phyloP scores from a whole-genome alignment of 2,329 filamentous ascomycete species.

The Venturia oleaginea region DNA sequence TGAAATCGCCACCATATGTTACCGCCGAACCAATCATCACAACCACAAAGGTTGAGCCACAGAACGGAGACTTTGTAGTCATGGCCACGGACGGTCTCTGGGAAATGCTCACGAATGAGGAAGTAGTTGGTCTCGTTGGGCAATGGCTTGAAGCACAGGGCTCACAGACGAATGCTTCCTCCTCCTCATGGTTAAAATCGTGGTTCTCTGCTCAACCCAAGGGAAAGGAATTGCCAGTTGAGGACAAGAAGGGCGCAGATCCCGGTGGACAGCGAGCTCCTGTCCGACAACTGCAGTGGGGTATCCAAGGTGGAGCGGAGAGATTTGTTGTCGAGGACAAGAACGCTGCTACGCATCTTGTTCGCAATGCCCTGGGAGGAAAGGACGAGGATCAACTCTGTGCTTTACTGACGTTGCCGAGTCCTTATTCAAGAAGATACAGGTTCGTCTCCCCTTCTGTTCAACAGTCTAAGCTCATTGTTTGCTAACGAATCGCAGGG shows the following conservation, averaged over 20 bases:
- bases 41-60: slow-evolving; percentile 81
- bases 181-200: slow-evolving; percentile 57
- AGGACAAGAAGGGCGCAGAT: slow-evolving; percentile 39
- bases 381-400: slow-evolving; percentile 90
- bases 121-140: slow-evolving; percentile 91
- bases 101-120: slow-evolving; percentile 99
- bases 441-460: slow-evolving; percentile 47
- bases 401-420: slow-evolving; percentile 80
- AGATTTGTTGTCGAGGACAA: slow-evolving; percentile 93
- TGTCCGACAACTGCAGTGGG: slow-evolving; percentile 86
- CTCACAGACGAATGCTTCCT: slow-evolving; percentile 22
- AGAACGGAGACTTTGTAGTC: slow-evolving; percentile 88
- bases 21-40: slow-evolving; percentile 93
- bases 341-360: slow-evolving; percentile 91
- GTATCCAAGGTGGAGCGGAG: slow-evolving; percentile 63
- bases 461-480: background rate
- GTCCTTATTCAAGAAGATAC: slow-evolving; percentile 84
- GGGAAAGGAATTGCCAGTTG: slow-evolving; percentile 58
- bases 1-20: slow-evolving; percentile 92
- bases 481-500: slow-evolving; percentile 41
- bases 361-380: slow-evolving; percentile 88
- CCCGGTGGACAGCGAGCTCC: slow-evolving; percentile 72
- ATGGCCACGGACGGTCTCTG: slow-evolving; percentile 94
- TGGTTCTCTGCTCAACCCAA: slow-evolving; percentile 53
- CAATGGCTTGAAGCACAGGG: slow-evolving; percentile 78